These are phyloP conservation scores for Aspergillus novoparasiticus DNA, from an alignment of 2,329 filamentous ascomycete genomes.

Conservation along the genomic window DNA sequence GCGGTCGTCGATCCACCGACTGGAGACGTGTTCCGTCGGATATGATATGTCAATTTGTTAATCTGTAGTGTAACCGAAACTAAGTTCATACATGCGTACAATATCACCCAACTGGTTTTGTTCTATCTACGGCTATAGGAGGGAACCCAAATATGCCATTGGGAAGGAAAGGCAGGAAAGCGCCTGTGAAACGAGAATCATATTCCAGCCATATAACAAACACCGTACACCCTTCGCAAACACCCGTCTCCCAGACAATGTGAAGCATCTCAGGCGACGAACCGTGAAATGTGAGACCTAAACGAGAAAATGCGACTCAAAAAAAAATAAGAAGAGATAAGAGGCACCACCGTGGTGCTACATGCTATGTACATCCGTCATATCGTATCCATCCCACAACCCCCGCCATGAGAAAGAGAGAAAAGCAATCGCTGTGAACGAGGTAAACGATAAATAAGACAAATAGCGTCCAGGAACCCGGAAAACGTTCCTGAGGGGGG, in stretches of 20 bases:
- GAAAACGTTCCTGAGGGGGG: not conserved
- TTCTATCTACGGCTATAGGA: not conserved
- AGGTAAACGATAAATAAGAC: constrained; percentile 8
- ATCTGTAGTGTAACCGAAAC: not conserved
- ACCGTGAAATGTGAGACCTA: constrained; percentile 22
- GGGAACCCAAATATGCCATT: not conserved
- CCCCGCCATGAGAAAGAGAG: constrained; percentile 12
- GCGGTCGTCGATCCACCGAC: not conserved
- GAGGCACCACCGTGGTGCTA: constrained; percentile 16
- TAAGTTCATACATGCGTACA: not conserved
- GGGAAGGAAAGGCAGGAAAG: not conserved
- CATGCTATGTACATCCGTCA: constrained; percentile 43
- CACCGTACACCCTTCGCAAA: constrained; percentile 36
- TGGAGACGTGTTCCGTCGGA: not conserved
- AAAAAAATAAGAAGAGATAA: constrained; percentile 15
- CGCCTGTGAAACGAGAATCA: constrained; percentile 24
- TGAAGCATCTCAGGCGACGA: constrained; percentile 23
- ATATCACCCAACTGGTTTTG: not conserved
- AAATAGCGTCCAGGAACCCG: constrained; percentile 1
- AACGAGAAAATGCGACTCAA: constrained; percentile 29
- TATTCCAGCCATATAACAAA: constrained; percentile 32
- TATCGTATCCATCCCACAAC: constrained; percentile 30
- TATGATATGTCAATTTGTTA: not conserved
- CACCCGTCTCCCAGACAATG: constrained; percentile 29
- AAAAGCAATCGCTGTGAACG: constrained; percentile 3